Base-by-base conservation (phyloP, 192 early-diverging fungal species). In the Polychytrium aggregatum region DNA sequence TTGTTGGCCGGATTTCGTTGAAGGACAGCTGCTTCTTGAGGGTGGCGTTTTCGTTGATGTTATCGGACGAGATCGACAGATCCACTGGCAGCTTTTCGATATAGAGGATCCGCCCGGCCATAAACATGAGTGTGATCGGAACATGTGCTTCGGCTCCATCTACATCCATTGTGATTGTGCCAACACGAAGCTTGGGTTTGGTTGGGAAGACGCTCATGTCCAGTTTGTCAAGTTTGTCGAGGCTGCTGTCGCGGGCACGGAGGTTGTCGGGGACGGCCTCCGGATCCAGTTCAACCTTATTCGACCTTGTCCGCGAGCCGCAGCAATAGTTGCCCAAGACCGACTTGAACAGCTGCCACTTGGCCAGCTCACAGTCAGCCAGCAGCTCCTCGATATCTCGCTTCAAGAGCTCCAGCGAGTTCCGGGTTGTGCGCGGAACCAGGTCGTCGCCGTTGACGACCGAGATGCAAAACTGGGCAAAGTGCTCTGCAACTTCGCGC, bases 41-140 rank as follows among this genome's bases (percentile, higher is more conserved):
- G 20, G 29, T 11, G 10, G 10, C 46, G 25, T 34, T 1, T 40
- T 56, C 55, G 24, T 29, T 17, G n/a, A n/a, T n/a, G 1, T 36
- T n/a, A 0, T 26, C 25, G 25, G 22, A 21, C 8, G 35, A 16
- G 30, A 52, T 22, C 14, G 13, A n/a, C 18, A 16, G 30, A n/a
- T n/a, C n/a, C 9, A n/a, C 46, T n/a, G 36, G 17, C 10, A 56
- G 28, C 50, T 61, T 61, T 42, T 61, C 59, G 21, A 61, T 27
- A 44, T 61, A 61, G 28, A 61, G 38, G 25, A 61, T 52, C 0
- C 45, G 29, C 1, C 59, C 59, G 2, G 59, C 55, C 14, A 61
- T 27, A 50, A 51, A 56, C 59, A 61, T 50, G 9, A 45, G 59
- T 2, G 9, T 35, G 18, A 31, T 7, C 10, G n/a, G 17, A 34